phyloP scores from a whole-genome alignment of 306 rosid genomes.

The Cicer bijugum region DNA sequence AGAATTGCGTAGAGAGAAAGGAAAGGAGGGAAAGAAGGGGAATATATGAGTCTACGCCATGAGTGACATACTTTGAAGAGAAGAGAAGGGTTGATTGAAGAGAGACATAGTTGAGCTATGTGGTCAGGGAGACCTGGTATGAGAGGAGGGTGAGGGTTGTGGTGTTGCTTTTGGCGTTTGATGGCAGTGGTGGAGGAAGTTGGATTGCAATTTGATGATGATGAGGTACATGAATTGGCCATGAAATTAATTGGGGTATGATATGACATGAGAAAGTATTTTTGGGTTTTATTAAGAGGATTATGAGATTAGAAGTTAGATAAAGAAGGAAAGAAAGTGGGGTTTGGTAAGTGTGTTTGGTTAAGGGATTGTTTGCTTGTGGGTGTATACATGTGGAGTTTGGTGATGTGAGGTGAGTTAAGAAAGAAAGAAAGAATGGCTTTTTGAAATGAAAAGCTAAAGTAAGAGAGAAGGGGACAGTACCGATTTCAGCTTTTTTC shows the following conservation, averaged over 20 bases:
- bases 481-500: constrained; percentile 35
- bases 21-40: constrained; percentile 77
- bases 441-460: constrained; percentile 34
- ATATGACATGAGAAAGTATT: background rate
- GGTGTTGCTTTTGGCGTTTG: constrained; percentile 43
- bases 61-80: constrained; percentile 65
- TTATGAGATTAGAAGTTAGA: background rate
- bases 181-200: background rate
- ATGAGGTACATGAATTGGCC: constrained; percentile 29
- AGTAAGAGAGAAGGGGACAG: constrained; percentile 1
- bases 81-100: constrained; percentile 51
- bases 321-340: background rate
- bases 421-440: constrained; percentile 13
- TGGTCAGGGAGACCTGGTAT: constrained; percentile 83
- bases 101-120: constrained; percentile 69
- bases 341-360: constrained; percentile 15
- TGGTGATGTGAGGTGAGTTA: background rate
- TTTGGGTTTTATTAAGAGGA: background rate
- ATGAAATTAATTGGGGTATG: constrained; percentile 10
- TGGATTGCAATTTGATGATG: background rate
- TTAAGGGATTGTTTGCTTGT: constrained; percentile 32
- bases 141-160: constrained; percentile 24
- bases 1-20: constrained; percentile 68
- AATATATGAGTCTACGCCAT: constrained; percentile 77
- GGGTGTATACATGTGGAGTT: constrained; percentile 28